A percentile compares a stretch with the other conserved stretches of the same genome.
phyloP scores from a whole-genome alignment of 306 rosid species.

The Pueraria montana region DNA sequence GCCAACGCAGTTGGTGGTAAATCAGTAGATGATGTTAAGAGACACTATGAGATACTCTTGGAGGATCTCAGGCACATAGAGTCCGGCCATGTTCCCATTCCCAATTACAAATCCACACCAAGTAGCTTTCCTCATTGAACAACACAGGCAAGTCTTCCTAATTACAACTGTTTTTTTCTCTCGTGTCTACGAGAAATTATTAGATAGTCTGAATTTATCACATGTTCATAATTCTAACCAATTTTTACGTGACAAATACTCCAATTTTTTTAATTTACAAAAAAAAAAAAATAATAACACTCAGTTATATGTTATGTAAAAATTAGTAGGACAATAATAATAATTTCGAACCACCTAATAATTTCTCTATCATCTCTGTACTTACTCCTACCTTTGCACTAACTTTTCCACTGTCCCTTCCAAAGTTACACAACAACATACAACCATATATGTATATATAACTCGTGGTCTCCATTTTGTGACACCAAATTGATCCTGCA shows the following conservation, averaged over 20 bases:
- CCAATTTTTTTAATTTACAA: too few relatives aligned
- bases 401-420: not conserved
- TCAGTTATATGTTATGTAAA: too few relatives aligned
- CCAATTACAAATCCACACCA: conserved; percentile 52
- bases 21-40: conserved; percentile 59
- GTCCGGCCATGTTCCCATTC: conserved; percentile 67
- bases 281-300: too few relatives aligned
- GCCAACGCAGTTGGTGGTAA: conserved; percentile 67
- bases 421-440: not conserved
- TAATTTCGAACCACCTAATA: too few relatives aligned
- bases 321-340: too few relatives aligned
- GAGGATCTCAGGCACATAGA: conserved; percentile 67
- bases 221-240: too few relatives aligned
- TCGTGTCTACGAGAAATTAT: too few relatives aligned
- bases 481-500: not conserved
- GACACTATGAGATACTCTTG: conserved; percentile 62
- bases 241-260: too few relatives aligned
- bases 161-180: not conserved
- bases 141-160: not conserved
- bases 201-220: too few relatives aligned
- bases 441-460: too few relatives aligned
- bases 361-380: too few relatives aligned
- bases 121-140: not conserved
- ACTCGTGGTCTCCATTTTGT: too few relatives aligned
- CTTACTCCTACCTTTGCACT: not conserved